These are phyloP conservation scores for Exophiala calicioides DNA, from an alignment of 2,329 filamentous ascomycete genomes.

Conservation along the genomic window DNA sequence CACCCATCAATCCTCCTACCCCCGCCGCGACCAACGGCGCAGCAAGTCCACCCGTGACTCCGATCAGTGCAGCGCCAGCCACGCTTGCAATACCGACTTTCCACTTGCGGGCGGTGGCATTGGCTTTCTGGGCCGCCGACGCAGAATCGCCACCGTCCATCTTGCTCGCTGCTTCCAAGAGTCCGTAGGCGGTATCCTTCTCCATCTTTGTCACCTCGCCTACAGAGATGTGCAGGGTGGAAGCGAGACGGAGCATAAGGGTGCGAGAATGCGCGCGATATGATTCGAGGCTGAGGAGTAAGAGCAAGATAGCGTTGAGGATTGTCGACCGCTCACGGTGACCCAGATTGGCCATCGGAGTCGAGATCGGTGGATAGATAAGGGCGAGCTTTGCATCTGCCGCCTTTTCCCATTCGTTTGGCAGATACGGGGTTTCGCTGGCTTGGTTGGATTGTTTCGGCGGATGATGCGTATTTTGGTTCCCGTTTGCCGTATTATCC, in stretches of 20 bases:
- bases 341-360: conserved; percentile 56
- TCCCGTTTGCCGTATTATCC: conserved; percentile 36
- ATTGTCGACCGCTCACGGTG: conserved; percentile 65
- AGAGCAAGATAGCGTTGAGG: conserved; percentile 66
- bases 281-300: conserved; percentile 69
- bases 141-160: conserved; percentile 41
- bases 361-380: conserved; percentile 61
- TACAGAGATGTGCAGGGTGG: conserved; percentile 65
- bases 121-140: conserved; percentile 68
- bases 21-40: conserved; percentile 70
- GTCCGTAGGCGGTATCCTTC: conserved; percentile 66
- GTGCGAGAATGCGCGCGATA: conserved; percentile 70
- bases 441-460: conserved; percentile 22
- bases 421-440: conserved; percentile 4
- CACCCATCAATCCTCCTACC: conserved; percentile 70
- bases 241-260: conserved; percentile 65
- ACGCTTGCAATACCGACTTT: conserved; percentile 79
- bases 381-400: conserved; percentile 8
- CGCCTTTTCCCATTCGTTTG: conserved; percentile 3
- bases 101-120: conserved; percentile 60
- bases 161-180: conserved; percentile 66
- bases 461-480: conserved; percentile 36
- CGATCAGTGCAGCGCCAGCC: conserved; percentile 74
- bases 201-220: conserved; percentile 66
- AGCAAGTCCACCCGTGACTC: conserved; percentile 72